A percentile compares a stretch with the other conserved stretches of the same genome.
These are phyloP conservation scores for Irpex sp. DNA, from an alignment of 1,284 basidiomycete species.

Conservation along the genomic window DNA sequence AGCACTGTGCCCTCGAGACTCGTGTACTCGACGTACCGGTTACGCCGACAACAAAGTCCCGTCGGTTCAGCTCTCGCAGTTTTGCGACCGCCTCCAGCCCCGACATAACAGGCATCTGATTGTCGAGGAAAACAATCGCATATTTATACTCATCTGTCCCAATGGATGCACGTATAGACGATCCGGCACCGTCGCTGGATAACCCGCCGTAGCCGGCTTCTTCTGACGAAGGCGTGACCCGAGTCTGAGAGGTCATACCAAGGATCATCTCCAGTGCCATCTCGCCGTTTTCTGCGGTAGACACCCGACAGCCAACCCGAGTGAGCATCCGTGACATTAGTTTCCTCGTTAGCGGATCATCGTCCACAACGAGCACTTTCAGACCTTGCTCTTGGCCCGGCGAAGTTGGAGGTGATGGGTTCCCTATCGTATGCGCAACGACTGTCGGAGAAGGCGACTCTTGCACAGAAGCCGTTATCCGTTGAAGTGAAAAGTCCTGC, in stretches of 20 bases:
- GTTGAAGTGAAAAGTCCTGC: slow-evolving; percentile 5
- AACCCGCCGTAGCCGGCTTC: slow-evolving; percentile 24
- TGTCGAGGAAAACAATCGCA: slow-evolving; percentile 81
- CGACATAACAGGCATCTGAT: slow-evolving; percentile 83
- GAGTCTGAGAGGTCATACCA: slow-evolving; percentile 18
- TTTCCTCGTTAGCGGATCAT: slow-evolving; percentile 74
- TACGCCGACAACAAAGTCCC: slow-evolving; percentile 77
- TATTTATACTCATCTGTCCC: slow-evolving; percentile 36
- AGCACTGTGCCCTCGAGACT: slow-evolving; percentile 20
- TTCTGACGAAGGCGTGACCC: slow-evolving; percentile 30
- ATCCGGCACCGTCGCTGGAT: slow-evolving; percentile 14
- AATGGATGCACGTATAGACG: slow-evolving; percentile 10
- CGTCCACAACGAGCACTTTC: slow-evolving; percentile 73
- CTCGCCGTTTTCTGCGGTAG: slow-evolving; percentile 85
- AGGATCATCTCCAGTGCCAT: slow-evolving; percentile 76
- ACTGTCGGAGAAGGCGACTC: slow-evolving; percentile 14
- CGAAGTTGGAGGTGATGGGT: not conserved
- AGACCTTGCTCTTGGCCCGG: slow-evolving; percentile 39
- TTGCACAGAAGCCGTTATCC: not conserved
- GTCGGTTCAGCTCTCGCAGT: slow-evolving; percentile 62
- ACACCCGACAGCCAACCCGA: slow-evolving; percentile 76
- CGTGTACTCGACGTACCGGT: slow-evolving; percentile 46
- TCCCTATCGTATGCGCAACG: slow-evolving; percentile 10
- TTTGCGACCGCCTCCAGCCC: slow-evolving; percentile 71
- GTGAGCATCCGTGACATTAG: slow-evolving; percentile 82